Evolutionary conservation across 495 filamentous ascomycete species (phyloP), one percentile per base, ranked within the genome.

Genomic region (Neurospora sp.): DNA sequence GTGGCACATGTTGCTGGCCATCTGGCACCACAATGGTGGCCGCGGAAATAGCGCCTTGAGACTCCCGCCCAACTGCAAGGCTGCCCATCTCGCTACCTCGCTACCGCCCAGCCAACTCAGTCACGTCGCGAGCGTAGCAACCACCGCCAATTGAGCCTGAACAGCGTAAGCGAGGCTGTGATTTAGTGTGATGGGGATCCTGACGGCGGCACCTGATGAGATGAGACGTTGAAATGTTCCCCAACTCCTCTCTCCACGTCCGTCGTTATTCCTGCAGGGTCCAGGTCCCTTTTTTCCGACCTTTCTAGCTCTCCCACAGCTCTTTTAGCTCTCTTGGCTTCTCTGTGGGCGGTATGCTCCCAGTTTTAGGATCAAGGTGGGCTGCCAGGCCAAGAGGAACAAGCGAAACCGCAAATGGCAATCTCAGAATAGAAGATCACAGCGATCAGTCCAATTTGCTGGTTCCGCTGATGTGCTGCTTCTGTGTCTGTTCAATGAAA

Each of bases 1-100:
- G 53, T 65, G 20, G 74, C 35, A 74, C 74, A 71, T 59, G 37
- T 69, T 68, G 72, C 72, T 69, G 72, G 53, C 46, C 18, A 5
- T 68, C 42, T n/a, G 22, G 42, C 70, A 68, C 16, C 22, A 37
- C 70, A 31, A 68, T 20, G 44, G 41, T 16, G 18, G 27, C 31
- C 42, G 42, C 73, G 74, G 46, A 75, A 73, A 69, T 75, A 71
- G 74, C 69, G 74, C 72, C 61, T 42, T 75, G 72, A 71, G 53
- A 53, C 72, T 69, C 68, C 31, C 37, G 37, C 42, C 59, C 70
- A 72, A 68, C 40, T 72, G 65, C 68, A 41, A 75, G 73, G 70
- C 71, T 73, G 71, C 75, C 73, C 75, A 77, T 77, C 71, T 77
- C 76, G 76, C 76, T 77, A 77, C 73, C 72, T 31, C 41, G 27